Conservation (phyloP, 148 eudicot species). For the Euryodendron excelsum region DNA sequence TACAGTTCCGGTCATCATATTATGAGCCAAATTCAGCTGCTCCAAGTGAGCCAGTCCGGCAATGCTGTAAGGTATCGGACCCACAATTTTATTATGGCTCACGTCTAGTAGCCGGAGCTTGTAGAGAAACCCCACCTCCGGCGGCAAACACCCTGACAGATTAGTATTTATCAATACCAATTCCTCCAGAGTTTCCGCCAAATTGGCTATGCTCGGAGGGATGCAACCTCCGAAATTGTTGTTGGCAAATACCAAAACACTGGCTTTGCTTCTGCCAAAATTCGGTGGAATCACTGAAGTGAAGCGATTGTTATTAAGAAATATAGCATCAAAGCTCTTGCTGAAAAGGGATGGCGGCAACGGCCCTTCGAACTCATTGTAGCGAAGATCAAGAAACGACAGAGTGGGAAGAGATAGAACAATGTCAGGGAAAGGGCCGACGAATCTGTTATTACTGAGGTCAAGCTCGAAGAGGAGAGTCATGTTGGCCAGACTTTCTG, state of each 20-base stretch:
- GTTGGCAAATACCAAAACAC: constrained; percentile 64
- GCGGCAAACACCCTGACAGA: constrained; percentile 58
- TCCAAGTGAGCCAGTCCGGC: constrained; percentile 59
- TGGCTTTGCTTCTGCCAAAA: constrained; percentile 41
- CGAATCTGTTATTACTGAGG: constrained; percentile 62
- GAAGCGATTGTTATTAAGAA: constrained; percentile 58
- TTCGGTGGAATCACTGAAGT: constrained; percentile 46
- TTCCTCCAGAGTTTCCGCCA: constrained; percentile 57
- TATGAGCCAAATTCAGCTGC: constrained; percentile 57
- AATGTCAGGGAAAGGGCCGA: constrained; percentile 62
- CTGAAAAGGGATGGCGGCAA: constrained; percentile 51
- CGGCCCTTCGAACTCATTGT: constrained; percentile 70
- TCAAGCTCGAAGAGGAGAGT: constrained; percentile 58
- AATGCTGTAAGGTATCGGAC: constrained; percentile 57
- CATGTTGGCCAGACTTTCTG: constrained; percentile 41
- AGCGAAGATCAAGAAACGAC: constrained; percentile 60
- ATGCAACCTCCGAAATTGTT: constrained; percentile 57
- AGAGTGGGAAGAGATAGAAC: constrained; percentile 55
- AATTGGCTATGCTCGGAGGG: constrained; percentile 58
- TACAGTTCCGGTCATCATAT: constrained; percentile 58
- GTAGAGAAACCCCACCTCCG: constrained; percentile 54
- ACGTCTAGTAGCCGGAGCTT: constrained; percentile 59
- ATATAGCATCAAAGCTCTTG: constrained; percentile 52
- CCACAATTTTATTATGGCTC: constrained; percentile 50
- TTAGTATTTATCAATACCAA: constrained; percentile 53